Base-by-base conservation (phyloP, 2,329 filamentous ascomycete genomes). In the Didymellaceae sp. region DNA sequence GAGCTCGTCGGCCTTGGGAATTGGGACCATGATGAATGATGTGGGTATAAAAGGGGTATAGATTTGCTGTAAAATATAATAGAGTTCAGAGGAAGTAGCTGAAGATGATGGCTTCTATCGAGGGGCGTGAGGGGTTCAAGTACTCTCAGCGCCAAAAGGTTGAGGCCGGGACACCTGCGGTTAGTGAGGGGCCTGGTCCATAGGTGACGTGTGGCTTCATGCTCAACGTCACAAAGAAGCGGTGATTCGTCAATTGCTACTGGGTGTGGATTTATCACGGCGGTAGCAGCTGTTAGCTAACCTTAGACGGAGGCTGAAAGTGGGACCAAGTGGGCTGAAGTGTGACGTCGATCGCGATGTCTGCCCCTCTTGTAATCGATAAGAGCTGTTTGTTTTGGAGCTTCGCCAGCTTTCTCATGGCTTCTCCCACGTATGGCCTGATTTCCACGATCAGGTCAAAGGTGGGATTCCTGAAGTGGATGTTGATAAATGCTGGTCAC, bases 1-100 rank as follows among this genome's bases (percentile, higher is more conserved):
- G 62, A 90, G 81, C 62, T 77, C 77, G 58, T 77, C 77, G 57
- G 83, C 75, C 66, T 83, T 72, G 65, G 86, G 84, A 55, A 86
- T 74, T 67, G 74, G 60, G 64, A 63, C 54, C 63, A 66, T 66
- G 47, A 43, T 63, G 82, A 76, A 77, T 82, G 81, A 83, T 86
- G 43, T 38, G 30, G 43, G 38, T 33, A 45, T 24, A 34, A 40
- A 50, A n/a, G 24, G 42, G 18, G 39, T 50, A 50, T 39, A 46
- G 41, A 47, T 8, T 50, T 45, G 51, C 5, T 45, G 52, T 33
- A 49, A 42, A 39, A 30, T 45, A 49, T 37, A 52, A 53, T 57
- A 47, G 54, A 61, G 52, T 40, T 44, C 49, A 59, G 26, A 35
- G 43, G 54, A 52, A 53, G 46, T 20, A 46, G 39, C 45, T 53